Evolutionary conservation across 2,329 filamentous ascomycete genomes (phyloP).

Genomic region (Venturia oleaginea): DNA sequence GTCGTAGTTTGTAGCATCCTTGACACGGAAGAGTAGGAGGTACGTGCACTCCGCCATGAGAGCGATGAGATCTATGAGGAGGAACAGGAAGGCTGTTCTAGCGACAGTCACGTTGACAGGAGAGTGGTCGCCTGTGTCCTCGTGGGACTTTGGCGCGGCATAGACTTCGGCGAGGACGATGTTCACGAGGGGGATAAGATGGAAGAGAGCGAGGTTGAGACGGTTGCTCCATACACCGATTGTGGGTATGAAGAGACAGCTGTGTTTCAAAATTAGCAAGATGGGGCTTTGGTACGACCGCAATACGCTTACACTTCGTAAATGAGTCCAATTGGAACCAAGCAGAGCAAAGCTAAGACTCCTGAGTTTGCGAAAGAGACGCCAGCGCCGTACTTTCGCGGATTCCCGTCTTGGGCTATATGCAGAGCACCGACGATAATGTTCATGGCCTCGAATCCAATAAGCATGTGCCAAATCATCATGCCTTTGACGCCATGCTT

Average conservation of each 20-base stretch:
- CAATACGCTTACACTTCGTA: not conserved
- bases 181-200: not conserved
- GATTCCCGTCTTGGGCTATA: not conserved
- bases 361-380: not conserved
- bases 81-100: not conserved
- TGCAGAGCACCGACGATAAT: not conserved
- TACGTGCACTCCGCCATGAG: not conserved
- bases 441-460: not conserved
- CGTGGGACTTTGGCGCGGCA: not conserved
- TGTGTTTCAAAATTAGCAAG: not conserved
- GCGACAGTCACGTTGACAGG: not conserved
- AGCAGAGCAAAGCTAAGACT: not conserved
- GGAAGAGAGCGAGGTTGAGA: not conserved
- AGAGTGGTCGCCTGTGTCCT: not conserved
- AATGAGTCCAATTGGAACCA: not conserved
- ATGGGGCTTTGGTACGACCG: not conserved
- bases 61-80: not conserved
- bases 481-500: not conserved
- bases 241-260: constrained; percentile 4
- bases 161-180: not conserved
- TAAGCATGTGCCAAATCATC: not conserved
- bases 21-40: not conserved
- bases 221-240: not conserved
- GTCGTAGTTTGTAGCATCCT: not conserved
- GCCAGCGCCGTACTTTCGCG: not conserved